Conservation (phyloP, 441 rosid genomes). For the Erodium texanum region DNA sequence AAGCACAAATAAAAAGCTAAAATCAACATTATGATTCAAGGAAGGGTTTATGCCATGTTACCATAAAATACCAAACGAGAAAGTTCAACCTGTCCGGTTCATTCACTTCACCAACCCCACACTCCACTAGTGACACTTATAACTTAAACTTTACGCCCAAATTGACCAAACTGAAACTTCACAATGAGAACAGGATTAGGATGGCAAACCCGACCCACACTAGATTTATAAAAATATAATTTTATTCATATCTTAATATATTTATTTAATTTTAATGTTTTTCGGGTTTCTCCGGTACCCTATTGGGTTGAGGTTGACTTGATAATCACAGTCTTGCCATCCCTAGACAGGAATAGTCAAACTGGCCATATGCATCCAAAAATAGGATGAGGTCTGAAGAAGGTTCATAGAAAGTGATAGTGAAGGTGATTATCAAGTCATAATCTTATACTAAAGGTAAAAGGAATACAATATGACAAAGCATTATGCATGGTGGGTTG, state of each 20-base stretch:
- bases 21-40: background rate
- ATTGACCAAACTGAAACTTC: no score
- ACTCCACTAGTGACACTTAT: background rate
- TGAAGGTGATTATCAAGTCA: background rate
- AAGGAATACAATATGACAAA: background rate
- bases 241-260: no score
- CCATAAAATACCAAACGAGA: background rate
- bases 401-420: background rate
- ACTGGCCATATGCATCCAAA: background rate
- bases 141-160: background rate
- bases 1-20: background rate
- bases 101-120: no score
- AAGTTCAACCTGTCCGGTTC: background rate
- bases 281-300: no score
- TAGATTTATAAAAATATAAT: no score
- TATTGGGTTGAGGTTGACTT: background rate
- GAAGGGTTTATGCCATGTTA: background rate
- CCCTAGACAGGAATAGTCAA: background rate
- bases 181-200: no score
- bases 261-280: no score
- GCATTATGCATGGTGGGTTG: background rate
- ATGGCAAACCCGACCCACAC: no score
- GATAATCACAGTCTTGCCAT: no score
- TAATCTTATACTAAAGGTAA: background rate
- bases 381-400: background rate